phyloP scores from a whole-genome alignment of 805 yeast species.

The Metschnikowia matae region DNA sequence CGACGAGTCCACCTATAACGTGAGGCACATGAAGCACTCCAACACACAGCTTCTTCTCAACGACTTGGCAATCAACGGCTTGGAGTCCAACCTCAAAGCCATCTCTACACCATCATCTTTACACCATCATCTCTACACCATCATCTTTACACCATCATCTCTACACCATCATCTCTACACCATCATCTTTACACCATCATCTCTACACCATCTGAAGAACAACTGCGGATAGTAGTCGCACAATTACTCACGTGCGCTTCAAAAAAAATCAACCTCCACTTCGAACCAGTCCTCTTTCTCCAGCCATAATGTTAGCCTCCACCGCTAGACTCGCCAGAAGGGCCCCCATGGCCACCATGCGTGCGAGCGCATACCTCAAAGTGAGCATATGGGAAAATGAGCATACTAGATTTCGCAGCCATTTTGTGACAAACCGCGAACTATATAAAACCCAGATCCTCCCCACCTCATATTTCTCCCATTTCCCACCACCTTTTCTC shows the following conservation, averaged over 20 bases:
- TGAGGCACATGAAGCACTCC: conserved; percentile 82
- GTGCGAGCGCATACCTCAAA: neutral
- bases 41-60: conserved; percentile 64
- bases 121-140: no score
- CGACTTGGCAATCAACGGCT: conserved; percentile 10
- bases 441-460: no score
- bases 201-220: no score
- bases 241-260: conserved; percentile 17
- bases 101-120: no score
- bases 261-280: conserved; percentile 8
- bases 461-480: no score
- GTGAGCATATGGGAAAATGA: no score
- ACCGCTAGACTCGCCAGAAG: conserved; percentile 14
- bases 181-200: no score
- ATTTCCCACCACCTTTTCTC: no score
- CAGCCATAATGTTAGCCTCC: conserved; percentile 14
- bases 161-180: no score
- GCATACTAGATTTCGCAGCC: no score
- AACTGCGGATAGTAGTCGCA: conserved; percentile 13
- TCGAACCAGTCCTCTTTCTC: neutral
- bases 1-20: conserved; percentile 49
- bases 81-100: neutral
- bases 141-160: no score
- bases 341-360: conserved; percentile 7
- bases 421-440: no score